phyloP scores from a whole-genome alignment of 2,329 filamentous ascomycete species.

The Biscogniauxia marginata region DNA sequence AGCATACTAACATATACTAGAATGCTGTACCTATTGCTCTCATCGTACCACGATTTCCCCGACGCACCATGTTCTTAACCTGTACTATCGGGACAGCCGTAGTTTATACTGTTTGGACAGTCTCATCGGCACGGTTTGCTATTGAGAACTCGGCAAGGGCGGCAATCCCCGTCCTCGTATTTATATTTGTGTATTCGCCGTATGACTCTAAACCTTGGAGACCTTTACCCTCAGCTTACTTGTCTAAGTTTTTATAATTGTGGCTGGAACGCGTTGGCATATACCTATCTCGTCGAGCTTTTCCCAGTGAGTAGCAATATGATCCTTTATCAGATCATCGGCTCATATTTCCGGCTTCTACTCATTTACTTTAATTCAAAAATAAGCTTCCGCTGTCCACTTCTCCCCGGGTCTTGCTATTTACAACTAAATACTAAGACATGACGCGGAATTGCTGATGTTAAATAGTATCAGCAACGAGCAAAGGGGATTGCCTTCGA shows the following conservation, averaged over 20 bases:
- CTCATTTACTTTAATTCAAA: no score
- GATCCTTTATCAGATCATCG: constrained; percentile 7
- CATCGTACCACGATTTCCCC: constrained; percentile 34
- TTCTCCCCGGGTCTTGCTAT: no score
- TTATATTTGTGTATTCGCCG: constrained; percentile 43
- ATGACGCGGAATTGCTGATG: constrained; percentile 25
- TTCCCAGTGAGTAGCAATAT: constrained; percentile 9
- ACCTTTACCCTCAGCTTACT: constrained; percentile 1
- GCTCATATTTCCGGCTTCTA: neutral
- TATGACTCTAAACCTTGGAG: constrained; percentile 13
- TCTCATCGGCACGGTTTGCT: constrained; percentile 38
- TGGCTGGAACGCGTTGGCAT: constrained; percentile 35
- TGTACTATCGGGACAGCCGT: constrained; percentile 37
- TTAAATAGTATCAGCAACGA: constrained; percentile 38
- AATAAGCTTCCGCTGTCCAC: no score
- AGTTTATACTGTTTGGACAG: constrained; percentile 39
- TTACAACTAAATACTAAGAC: no score
- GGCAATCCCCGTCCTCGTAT: constrained; percentile 40
- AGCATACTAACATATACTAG: neutral
- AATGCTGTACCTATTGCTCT: constrained; percentile 31
- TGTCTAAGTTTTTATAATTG: constrained; percentile 35
- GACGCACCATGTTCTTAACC: constrained; percentile 36
- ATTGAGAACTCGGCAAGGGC: constrained; percentile 33
- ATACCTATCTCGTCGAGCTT: constrained; percentile 35
- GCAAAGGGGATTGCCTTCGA: constrained; percentile 39